A percentile compares a stretch with the other conserved stretches of the same genome.
Evolutionary conservation across 176 grass and related monocot species (phyloP).

Genomic region (Pontederia crassipes): DNA sequence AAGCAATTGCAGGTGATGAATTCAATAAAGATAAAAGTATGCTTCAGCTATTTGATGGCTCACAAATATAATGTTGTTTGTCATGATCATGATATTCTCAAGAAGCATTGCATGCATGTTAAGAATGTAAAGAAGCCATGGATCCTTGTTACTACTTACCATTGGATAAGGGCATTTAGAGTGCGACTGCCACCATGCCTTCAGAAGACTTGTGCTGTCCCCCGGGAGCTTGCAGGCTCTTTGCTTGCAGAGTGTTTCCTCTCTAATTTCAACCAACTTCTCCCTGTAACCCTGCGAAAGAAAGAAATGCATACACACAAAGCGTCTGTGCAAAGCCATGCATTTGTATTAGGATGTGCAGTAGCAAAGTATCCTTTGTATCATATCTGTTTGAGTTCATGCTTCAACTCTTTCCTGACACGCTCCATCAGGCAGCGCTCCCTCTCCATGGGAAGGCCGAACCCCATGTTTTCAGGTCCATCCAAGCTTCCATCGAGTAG

Average conservation of each 20-base stretch:
- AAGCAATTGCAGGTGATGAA: no score
- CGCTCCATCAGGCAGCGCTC: background rate
- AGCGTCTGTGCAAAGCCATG: background rate
- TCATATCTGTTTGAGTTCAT: conserved; percentile 17
- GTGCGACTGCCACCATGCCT: background rate
- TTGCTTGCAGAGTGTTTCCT: no score
- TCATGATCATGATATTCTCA: background rate
- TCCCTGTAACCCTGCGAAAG: conserved; percentile 15
- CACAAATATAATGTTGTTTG: no score
- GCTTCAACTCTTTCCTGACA: conserved; percentile 20
- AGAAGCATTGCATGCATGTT: background rate
- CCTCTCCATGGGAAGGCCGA: conserved; percentile 12
- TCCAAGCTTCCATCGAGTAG: conserved; percentile 4
- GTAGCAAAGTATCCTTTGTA: background rate
- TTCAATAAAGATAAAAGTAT: no score
- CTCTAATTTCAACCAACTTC: conserved; percentile 13
- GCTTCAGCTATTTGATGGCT: no score
- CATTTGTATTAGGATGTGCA: background rate
- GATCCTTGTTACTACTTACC: background rate
- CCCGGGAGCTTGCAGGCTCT: no score
- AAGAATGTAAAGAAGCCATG: background rate
- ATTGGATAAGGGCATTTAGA: conserved; percentile 26
- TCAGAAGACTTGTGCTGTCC: no score
- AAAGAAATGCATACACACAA: background rate
- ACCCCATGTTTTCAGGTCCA: conserved; percentile 13